Percentiles rank a stretch among this genome's conserved stretches.
These are phyloP conservation scores for Antitrichia curtipendula DNA, from an alignment of 225 moss, liverwort and hornwort genomes.

Conservation along the genomic window DNA sequence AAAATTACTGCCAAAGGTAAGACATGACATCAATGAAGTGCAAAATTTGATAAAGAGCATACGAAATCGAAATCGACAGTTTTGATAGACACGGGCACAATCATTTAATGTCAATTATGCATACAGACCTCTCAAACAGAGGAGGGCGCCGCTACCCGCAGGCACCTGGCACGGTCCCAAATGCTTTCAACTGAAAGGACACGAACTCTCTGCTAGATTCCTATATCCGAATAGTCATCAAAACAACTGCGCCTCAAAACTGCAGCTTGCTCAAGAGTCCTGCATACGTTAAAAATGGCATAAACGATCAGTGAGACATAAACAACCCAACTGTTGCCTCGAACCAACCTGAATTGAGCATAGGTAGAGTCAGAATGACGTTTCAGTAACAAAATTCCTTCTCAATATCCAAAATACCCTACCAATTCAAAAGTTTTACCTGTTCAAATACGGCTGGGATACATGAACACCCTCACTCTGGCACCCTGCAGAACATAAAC, in stretches of 20 bases:
- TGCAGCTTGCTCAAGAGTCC: conserved; percentile 4
- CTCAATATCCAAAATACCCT: background rate
- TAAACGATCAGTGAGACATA: background rate
- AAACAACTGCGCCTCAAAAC: background rate
- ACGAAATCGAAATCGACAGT: background rate
- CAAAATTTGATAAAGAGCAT: background rate
- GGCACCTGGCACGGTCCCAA: background rate
- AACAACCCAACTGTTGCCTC: no score
- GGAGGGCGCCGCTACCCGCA: background rate
- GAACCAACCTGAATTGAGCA: background rate
- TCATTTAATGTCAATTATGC: background rate
- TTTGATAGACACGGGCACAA: background rate
- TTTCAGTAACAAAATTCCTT: background rate
- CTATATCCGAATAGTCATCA: background rate
- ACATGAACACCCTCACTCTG: conserved; percentile 86
- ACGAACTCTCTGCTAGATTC: background rate
- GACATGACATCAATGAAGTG: background rate
- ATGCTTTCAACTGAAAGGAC: background rate
- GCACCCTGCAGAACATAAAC: conserved; percentile 45
- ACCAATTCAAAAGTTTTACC: background rate
- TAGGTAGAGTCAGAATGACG: background rate
- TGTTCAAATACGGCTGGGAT: conserved; percentile 73
- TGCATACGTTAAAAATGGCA: background rate
- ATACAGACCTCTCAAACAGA: background rate
- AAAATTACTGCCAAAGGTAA: background rate